phyloP scores from a whole-genome alignment of 2,329 filamentous ascomycete genomes.

The Neonectria neomacrospora region DNA sequence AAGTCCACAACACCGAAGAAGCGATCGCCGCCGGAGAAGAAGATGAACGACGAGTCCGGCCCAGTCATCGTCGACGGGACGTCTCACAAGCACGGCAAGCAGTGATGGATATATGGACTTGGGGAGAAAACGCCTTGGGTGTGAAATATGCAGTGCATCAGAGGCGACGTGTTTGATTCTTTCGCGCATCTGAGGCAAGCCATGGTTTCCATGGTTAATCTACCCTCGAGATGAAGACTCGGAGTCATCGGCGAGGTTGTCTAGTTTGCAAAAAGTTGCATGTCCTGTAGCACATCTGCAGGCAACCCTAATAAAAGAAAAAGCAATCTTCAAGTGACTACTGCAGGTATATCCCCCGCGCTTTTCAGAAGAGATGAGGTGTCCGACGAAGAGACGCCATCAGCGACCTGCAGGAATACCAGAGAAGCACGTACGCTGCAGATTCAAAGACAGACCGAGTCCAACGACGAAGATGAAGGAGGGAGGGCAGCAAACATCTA shows the following conservation, averaged over 20 bases:
- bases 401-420: neutral
- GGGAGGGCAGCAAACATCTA: neutral
- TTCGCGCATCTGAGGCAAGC: neutral
- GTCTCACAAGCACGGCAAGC: constrained; percentile 25
- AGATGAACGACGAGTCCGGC: constrained; percentile 20
- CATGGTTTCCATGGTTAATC: neutral
- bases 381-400: neutral
- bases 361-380: neutral
- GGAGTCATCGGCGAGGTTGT: neutral
- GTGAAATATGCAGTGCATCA: neutral
- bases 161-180: neutral
- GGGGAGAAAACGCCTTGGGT: neutral
- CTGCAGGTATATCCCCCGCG: neutral
- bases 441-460: neutral
- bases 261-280: neutral
- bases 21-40: constrained; percentile 9
- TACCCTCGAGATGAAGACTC: neutral
- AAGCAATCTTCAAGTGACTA: neutral
- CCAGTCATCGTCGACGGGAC: constrained; percentile 36
- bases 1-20: constrained; percentile 11
- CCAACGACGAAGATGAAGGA: neutral
- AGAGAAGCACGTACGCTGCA: neutral
- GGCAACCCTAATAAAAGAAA: neutral
- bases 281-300: neutral
- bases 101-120: neutral